Conservation (phyloP, 1,284 basidiomycete species). For the Cystobasidium pallidum region DNA sequence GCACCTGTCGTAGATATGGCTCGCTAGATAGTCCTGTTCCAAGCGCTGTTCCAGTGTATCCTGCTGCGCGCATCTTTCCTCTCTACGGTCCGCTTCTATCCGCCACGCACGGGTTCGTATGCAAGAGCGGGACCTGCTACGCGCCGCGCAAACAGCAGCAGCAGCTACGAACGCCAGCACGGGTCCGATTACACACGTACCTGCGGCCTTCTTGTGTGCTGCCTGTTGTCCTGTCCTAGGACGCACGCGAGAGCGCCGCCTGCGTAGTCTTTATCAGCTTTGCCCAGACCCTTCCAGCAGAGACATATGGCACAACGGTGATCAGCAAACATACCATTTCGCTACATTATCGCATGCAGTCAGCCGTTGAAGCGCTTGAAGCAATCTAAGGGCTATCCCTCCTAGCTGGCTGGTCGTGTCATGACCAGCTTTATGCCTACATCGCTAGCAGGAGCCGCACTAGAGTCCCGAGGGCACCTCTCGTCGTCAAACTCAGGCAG, state of each 20-base stretch:
- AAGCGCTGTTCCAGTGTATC: not conserved
- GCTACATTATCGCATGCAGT: not conserved
- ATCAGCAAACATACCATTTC: not conserved
- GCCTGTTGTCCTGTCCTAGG: not conserved
- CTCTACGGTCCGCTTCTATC: not conserved
- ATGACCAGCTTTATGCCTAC: not conserved
- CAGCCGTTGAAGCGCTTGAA: not conserved
- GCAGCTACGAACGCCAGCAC: not conserved
- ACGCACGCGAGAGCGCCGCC: not conserved
- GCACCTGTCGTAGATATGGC: too few relatives aligned
- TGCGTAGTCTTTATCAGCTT: too few relatives aligned
- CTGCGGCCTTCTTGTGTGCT: too few relatives aligned
- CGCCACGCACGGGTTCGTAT: not conserved
- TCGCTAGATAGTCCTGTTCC: too few relatives aligned
- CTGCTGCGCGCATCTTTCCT: not conserved
- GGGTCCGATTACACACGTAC: not conserved
- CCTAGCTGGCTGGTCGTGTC: not conserved
- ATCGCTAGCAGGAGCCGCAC: not conserved
- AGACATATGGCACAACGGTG: not conserved
- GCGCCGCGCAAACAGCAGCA: too few relatives aligned
- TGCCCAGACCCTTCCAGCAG: not conserved
- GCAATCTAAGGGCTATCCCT: not conserved
- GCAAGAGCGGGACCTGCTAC: not conserved
- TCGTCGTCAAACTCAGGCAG: not conserved
- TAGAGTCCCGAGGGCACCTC: not conserved